Base-by-base conservation (phyloP, 176 grass and related monocot genomes). In the Typha latifolia region DNA sequence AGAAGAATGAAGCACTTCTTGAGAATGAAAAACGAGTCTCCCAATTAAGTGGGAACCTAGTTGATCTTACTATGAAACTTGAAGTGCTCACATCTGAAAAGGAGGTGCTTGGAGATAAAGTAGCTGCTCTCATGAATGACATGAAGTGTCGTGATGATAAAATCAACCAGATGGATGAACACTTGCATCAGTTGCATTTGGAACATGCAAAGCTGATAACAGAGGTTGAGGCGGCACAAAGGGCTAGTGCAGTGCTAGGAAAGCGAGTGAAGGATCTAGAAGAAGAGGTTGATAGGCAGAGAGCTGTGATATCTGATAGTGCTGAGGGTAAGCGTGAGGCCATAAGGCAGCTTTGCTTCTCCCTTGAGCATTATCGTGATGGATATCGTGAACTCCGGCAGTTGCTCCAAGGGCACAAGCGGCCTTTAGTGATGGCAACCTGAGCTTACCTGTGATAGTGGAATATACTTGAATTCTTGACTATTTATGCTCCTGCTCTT, bases 271-370 rank as follows among this genome's bases (percentile, higher is more conserved):
- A 49, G 6, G 89, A 93, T 57, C 74, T 99, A 1, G 89, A 99
- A 76, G 77, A 69, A 59, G 83, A 93, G 69, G 79, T 93, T 21
- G 79, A 84, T 68, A 82, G 18, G 34, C 89, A 99, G 75, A 99
- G 81, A 63, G 66, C 71, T 32, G 24, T 77, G 34, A 78, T 85
- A 24, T 77, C 62, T 0, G 89, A 99, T 66, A 69, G 82, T 8
- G 89, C 89, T 1, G 94, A 99, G 68, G 78, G 72, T 26, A 99
- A 99, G 80, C 71, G 94, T 49, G 94, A 93, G 67, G 89, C 89
- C 0, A 97, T 97, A 69, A 90, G 89, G 77, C 94, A 97, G 69
- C 86, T 93, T 48, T 93, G 94, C 85, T 89, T 93, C 72, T 90
- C 94, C 4, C 88, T 93, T 4, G 94, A 99, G 76, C 90, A 99